Base-by-base conservation (phyloP, 140 eudicot genomes). In the Cichorium intybus region DNA sequence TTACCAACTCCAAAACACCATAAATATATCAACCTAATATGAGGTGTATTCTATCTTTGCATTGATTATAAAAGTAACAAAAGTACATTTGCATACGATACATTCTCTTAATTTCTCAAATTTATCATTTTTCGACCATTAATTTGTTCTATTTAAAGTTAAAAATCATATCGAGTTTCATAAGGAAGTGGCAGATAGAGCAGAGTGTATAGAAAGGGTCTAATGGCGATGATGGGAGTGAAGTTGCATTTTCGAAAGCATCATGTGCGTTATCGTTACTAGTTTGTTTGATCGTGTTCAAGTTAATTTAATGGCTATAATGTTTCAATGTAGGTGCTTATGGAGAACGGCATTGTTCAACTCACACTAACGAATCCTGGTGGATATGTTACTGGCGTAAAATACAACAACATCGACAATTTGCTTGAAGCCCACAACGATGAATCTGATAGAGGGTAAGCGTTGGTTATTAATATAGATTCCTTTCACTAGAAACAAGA, bases 291-390 rank as follows among this genome's bases (percentile, higher is more conserved):
- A 24, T n/a, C 1, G 27, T 24, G 20, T 54, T 6, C 2, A 22
- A 54, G 29, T 26, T 54, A 5, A 10, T 54, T 20, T 54, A n/a
- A 52, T 17, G 16, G 58, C 31, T 10, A 17, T 54, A 14, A 26
- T 54, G 6, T 53, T 2, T 43, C n/a, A 5, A 62, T 31, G 39
- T 75, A 88, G 96, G 90, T 85, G 62, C 76, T 78, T 60, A 52
- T 88, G 68, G 84, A 82, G 24, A 92, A 92, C 58, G 96, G 95
- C 31, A 57, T 88, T n/a, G 76, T 92, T 1, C 67, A 70, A 49
- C 73, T 88, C 16, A 85, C 86, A 1, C 45, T 88, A 33, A 64
- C 87, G 4, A 88, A 77, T 6, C 95, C 96, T 16, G 66, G 53
- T 26, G 99, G 96, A 31, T 20, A 57, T 46, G 63, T 92, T 52